phyloP scores from a whole-genome alignment of 257 asterid species.

The Ajuga chamaepitys region DNA sequence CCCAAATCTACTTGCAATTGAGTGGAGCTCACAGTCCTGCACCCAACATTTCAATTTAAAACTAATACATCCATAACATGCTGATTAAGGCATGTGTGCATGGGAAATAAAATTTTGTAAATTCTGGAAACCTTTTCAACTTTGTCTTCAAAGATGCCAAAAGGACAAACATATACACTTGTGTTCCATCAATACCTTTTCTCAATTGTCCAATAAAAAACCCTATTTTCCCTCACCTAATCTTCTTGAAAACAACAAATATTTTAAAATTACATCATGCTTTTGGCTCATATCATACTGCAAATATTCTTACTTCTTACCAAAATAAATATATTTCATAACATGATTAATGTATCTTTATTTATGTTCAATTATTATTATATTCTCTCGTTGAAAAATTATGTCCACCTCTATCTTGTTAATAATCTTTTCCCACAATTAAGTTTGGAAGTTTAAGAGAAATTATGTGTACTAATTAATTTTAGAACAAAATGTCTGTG shows the following conservation, averaged over 20 bases:
- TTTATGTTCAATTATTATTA: too few species aligned
- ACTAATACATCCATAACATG: slow-evolving; percentile 5
- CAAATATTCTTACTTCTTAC: too few species aligned
- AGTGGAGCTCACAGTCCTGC: slow-evolving; percentile 76
- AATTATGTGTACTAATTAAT: too few species aligned
- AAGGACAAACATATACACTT: slow-evolving; percentile 16
- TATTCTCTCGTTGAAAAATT: too few species aligned
- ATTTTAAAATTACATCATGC: background rate
- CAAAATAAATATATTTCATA: too few species aligned
- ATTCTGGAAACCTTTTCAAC: slow-evolving; percentile 2
- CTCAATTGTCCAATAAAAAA: background rate
- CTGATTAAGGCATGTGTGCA: background rate
- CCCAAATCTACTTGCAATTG: slow-evolving; percentile 73
- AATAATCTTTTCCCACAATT: too few species aligned
- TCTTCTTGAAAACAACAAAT: background rate
- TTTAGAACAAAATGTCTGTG: too few species aligned
- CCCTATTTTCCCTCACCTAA: slow-evolving; percentile 7
- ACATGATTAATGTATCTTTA: too few species aligned
- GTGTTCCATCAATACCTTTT: slow-evolving; percentile 6
- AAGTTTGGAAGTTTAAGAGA: too few species aligned
- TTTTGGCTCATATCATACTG: too few species aligned
- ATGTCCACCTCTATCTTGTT: too few species aligned
- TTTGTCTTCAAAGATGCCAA: slow-evolving; percentile 12
- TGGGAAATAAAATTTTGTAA: background rate
- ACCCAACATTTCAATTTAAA: background rate